These are phyloP conservation scores for Cucumis hystrix DNA, from an alignment of 306 rosid species.

Conservation along the genomic window DNA sequence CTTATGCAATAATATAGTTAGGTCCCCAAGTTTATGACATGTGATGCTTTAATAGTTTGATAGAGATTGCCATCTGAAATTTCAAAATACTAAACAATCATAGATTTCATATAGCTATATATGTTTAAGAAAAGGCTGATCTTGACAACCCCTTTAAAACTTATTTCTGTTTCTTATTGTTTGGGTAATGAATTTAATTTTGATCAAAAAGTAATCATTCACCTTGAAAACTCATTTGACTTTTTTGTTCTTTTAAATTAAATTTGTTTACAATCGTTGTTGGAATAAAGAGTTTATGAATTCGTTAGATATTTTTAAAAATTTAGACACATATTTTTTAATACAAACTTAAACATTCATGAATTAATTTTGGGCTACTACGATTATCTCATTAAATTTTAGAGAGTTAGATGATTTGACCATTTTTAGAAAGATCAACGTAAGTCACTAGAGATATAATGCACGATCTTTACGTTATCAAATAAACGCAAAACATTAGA, in stretches of 20 bases:
- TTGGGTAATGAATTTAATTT: neutral
- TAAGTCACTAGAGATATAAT: too few relatives aligned
- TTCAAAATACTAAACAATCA: neutral
- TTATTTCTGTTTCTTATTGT: neutral
- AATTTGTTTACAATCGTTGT: too few relatives aligned
- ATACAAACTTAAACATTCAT: too few relatives aligned
- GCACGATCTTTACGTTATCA: too few relatives aligned
- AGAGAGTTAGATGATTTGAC: too few relatives aligned
- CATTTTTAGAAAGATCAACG: too few relatives aligned
- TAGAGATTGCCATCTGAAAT: neutral
- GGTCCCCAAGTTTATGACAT: neutral
- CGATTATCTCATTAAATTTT: too few relatives aligned
- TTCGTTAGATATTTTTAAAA: too few relatives aligned
- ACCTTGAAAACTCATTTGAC: neutral
- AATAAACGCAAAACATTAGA: too few relatives aligned
- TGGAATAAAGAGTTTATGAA: too few relatives aligned
- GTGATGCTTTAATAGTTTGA: neutral
- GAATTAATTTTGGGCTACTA: too few relatives aligned
- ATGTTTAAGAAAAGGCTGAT: neutral
- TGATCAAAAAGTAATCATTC: neutral
- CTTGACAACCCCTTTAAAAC: neutral
- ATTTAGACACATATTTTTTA: too few relatives aligned
- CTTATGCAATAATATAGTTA: neutral
- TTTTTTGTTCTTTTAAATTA: neutral
- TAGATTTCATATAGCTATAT: neutral